Evolutionary conservation across 2,329 filamentous ascomycete genomes (phyloP).

Genomic region (Elsinoe fawcettii): DNA sequence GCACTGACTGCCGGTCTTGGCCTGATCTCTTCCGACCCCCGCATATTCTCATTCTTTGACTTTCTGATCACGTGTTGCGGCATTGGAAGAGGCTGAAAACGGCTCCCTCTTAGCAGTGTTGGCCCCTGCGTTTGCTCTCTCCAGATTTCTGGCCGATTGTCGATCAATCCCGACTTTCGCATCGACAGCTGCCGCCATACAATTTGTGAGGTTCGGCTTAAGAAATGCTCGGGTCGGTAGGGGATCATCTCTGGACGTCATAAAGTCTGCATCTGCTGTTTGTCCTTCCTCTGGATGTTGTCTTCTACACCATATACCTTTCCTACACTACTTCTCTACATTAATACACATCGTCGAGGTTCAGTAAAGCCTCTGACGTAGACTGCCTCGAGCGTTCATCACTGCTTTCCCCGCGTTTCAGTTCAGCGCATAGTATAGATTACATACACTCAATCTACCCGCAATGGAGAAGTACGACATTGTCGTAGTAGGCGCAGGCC

Average conservation of each 20-base stretch:
- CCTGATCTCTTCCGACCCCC: not conserved
- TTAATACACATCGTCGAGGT: not conserved
- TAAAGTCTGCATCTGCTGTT: not conserved
- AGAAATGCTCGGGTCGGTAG: slow-evolving; percentile 12
- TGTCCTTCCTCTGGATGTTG: not conserved
- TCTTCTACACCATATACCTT: not conserved
- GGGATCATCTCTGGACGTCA: not conserved
- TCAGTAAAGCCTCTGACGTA: not conserved
- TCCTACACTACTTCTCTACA: not conserved
- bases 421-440: not conserved
- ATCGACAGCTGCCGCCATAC: slow-evolving; percentile 12
- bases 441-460: not conserved
- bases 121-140: slow-evolving; percentile 6
- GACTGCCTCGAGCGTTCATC: not conserved
- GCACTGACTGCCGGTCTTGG: slow-evolving; percentile 10
- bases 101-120: not conserved
- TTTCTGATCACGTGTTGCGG: not conserved
- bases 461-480: slow-evolving; percentile 51
- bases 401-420: slow-evolving; percentile 4
- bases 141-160: slow-evolving; percentile 11
- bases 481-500: slow-evolving; percentile 83
- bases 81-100: slow-evolving; percentile 9
- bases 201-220: slow-evolving; percentile 6
- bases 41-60: not conserved
- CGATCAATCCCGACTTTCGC: slow-evolving; percentile 14